phyloP scores from a whole-genome alignment of 2,329 filamentous ascomycete genomes.

The Myrmaecium sp. region DNA sequence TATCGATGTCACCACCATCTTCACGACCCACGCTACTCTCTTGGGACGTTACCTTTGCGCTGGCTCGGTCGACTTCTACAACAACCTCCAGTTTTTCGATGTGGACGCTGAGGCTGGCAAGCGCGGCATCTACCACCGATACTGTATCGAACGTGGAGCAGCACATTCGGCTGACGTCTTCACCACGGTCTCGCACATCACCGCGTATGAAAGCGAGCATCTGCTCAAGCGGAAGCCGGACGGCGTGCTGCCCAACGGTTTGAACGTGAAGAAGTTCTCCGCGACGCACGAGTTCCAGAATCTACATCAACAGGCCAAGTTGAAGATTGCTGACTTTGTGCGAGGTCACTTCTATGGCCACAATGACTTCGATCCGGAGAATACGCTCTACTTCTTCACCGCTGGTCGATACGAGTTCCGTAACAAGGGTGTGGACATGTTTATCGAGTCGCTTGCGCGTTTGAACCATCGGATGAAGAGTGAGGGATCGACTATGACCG shows the following conservation, averaged over 20 bases:
- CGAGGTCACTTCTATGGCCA: conserved; percentile 97
- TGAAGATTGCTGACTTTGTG: conserved; percentile 97
- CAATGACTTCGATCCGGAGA: conserved; percentile 91
- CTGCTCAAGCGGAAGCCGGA: conserved; percentile 94
- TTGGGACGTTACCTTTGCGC: conserved; percentile 93
- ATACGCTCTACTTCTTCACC: conserved; percentile 96
- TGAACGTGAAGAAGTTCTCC: conserved; percentile 97
- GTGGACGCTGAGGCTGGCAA: conserved; percentile 94
- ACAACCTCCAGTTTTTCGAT: conserved; percentile 93
- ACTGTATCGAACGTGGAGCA: conserved; percentile 91
- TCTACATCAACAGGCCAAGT: conserved; percentile 86
- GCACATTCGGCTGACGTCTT: conserved; percentile 91
- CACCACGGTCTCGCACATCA: conserved; percentile 97
- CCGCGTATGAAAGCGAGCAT: conserved; percentile 95
- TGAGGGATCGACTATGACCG: conserved; percentile 72
- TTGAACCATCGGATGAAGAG: conserved; percentile 85
- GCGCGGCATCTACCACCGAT: conserved; percentile 94
- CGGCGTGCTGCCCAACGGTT: conserved; percentile 84
- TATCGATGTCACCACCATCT: conserved; percentile 95
- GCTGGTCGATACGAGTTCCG: conserved; percentile 93
- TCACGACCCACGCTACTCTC: conserved; percentile 92
- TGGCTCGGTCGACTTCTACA: conserved; percentile 97
- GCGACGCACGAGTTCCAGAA: conserved; percentile 99
- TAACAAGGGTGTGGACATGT: conserved; percentile 99
- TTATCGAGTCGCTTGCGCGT: conserved; percentile 88